Evolutionary conservation across 2,329 filamentous ascomycete genomes (phyloP).

Genomic region (Fusarium chaquense): DNA sequence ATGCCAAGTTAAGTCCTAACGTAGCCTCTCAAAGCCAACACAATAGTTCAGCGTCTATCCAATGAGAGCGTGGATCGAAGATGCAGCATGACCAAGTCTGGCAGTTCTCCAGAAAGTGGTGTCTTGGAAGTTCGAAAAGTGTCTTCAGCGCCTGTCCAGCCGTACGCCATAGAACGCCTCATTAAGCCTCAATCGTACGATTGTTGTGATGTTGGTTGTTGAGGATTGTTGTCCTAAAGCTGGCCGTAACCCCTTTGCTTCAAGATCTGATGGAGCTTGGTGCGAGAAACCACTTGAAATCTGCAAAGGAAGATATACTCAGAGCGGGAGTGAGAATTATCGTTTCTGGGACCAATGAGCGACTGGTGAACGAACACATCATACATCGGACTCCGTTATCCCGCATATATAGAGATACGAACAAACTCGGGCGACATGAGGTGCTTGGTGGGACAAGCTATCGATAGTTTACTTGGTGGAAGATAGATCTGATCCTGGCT

Average conservation of each 20-base stretch:
- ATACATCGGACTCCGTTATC: background rate
- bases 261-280: background rate
- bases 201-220: conserved; percentile 10
- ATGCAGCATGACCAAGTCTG: conserved; percentile 22
- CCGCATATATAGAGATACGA: background rate
- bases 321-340: background rate
- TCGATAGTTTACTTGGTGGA: background rate
- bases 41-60: conserved; percentile 9
- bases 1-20: background rate
- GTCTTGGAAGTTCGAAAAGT: conserved; percentile 10
- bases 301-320: background rate
- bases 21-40: conserved; percentile 13
- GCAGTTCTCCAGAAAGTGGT: conserved; percentile 22
- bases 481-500: background rate
- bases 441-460: background rate
- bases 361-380: background rate
- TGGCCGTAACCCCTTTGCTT: background rate
- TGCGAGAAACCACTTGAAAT: background rate
- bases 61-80: background rate
- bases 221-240: background rate
- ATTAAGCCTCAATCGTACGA: conserved; percentile 38
- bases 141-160: conserved; percentile 18
- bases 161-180: conserved; percentile 19
- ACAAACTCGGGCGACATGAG: background rate
- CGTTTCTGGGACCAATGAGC: background rate